phyloP scores from a whole-genome alignment of 2,329 filamentous ascomycete genomes.

The Aureobasidium sp. region DNA sequence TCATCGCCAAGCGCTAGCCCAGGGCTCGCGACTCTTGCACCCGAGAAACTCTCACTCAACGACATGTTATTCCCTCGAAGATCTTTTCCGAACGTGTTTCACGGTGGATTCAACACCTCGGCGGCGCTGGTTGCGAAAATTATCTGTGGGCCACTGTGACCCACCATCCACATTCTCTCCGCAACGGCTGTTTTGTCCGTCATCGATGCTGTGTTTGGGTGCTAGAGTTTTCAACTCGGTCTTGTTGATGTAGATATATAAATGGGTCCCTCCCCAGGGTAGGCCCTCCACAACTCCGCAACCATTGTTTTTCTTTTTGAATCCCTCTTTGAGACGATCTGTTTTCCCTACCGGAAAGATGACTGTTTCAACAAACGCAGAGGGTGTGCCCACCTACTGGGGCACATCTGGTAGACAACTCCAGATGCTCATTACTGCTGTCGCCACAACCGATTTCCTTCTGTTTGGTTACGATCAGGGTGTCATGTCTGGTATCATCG shows the following conservation, averaged over 20 bases:
- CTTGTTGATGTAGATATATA: conserved; percentile 10
- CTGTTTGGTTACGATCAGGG: conserved; percentile 25
- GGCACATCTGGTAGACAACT: conserved; percentile 54
- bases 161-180: conserved; percentile 14
- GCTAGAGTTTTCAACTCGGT: conserved; percentile 1
- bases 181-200: conserved; percentile 14
- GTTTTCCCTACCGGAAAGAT: conserved; percentile 10
- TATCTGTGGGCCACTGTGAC: conserved; percentile 3
- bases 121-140: conserved; percentile 7
- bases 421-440: conserved; percentile 52
- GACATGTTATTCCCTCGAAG: conserved; percentile 11
- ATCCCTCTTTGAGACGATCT: conserved; percentile 2
- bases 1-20: conserved; percentile 7
- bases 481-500: conserved; percentile 38
- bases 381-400: conserved; percentile 43
- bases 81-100: conserved; percentile 6
- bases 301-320: neutral
- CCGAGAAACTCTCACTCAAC: conserved; percentile 4
- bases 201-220: conserved; percentile 7
- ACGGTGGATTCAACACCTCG: conserved; percentile 13
- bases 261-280: conserved; percentile 1
- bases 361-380: conserved; percentile 10
- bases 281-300: conserved; percentile 13
- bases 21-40: neutral
- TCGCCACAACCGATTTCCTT: conserved; percentile 58